Evolutionary conservation across 2,329 filamentous ascomycete species (phyloP).

Genomic region (Fusarium kyushuense): DNA sequence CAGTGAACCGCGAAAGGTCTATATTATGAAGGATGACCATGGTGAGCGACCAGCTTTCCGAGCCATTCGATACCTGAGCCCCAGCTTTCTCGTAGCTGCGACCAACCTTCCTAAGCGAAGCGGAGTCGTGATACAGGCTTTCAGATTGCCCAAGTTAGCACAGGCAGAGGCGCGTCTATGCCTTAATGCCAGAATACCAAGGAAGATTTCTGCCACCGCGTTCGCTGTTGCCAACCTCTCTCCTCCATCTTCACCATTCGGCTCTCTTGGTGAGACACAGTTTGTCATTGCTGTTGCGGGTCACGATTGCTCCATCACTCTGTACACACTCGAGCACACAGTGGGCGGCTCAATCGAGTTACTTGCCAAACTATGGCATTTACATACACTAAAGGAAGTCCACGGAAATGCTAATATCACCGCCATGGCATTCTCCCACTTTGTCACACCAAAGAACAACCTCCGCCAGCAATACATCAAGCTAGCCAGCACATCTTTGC

Average conservation of each 20-base stretch:
- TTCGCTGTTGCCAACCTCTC: constrained; percentile 81
- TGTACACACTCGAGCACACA: constrained; percentile 82
- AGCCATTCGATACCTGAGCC: constrained; percentile 69
- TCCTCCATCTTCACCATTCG: constrained; percentile 62
- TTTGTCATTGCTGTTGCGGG: constrained; percentile 84
- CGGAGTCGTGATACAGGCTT: constrained; percentile 68
- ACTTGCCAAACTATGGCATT: constrained; percentile 64
- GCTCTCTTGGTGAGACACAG: constrained; percentile 73
- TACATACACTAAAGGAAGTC: constrained; percentile 65
- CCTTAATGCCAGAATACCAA: constrained; percentile 69
- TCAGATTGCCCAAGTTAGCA: constrained; percentile 62
- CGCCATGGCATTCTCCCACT: constrained; percentile 68
- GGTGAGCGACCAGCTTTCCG: constrained; percentile 65
- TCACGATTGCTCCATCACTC: constrained; percentile 80
- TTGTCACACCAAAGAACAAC: constrained; percentile 64
- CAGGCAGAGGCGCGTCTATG: constrained; percentile 61
- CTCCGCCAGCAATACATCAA: constrained; percentile 64
- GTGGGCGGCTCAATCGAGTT: constrained; percentile 60
- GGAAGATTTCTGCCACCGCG: constrained; percentile 77
- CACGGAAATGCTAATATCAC: constrained; percentile 69
- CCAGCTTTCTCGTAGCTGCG: constrained; percentile 68
- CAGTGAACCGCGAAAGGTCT: constrained; percentile 66
- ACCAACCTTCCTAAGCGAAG: constrained; percentile 70
- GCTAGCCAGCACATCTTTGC: constrained; percentile 84
- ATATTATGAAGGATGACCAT: constrained; percentile 65